These are phyloP conservation scores for Actinidia polygama DNA, from an alignment of 179 eudicot species.

Conservation along the genomic window DNA sequence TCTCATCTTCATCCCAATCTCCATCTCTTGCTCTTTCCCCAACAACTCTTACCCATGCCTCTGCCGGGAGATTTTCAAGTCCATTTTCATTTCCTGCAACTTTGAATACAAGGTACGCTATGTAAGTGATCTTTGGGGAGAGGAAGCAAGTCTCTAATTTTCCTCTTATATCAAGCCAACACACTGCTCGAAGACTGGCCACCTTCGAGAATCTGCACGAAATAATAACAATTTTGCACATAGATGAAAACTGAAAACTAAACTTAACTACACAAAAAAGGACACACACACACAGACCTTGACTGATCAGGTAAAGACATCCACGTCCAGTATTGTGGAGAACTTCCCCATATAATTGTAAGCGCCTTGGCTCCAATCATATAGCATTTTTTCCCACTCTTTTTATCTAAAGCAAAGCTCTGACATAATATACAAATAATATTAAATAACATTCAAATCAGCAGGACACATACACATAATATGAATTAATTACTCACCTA, in stretches of 20 bases:
- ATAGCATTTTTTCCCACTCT: constrained; percentile 41
- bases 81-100: constrained; percentile 28
- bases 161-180: constrained; percentile 64
- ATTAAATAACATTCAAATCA: not conserved
- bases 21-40: constrained; percentile 14
- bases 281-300: not conserved
- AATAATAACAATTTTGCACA: not conserved
- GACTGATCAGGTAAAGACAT: not conserved
- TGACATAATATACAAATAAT: constrained; percentile 2
- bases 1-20: not conserved
- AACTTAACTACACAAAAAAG: too few relatives aligned
- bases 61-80: constrained; percentile 32
- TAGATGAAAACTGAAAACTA: too few relatives aligned
- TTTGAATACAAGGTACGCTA: constrained; percentile 56
- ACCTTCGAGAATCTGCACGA: constrained; percentile 57
- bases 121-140: constrained; percentile 46
- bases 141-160: constrained; percentile 32
- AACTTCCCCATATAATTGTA: not conserved
- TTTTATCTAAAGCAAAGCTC: constrained; percentile 52
- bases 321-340: constrained; percentile 11
- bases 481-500: too few relatives aligned
- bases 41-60: constrained; percentile 32
- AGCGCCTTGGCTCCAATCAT: constrained; percentile 18
- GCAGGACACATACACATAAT: too few relatives aligned
- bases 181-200: constrained; percentile 45